Evolutionary conservation across 2,329 filamentous ascomycete species (phyloP).

Genomic region (Ceratocystis eucalypticola): DNA sequence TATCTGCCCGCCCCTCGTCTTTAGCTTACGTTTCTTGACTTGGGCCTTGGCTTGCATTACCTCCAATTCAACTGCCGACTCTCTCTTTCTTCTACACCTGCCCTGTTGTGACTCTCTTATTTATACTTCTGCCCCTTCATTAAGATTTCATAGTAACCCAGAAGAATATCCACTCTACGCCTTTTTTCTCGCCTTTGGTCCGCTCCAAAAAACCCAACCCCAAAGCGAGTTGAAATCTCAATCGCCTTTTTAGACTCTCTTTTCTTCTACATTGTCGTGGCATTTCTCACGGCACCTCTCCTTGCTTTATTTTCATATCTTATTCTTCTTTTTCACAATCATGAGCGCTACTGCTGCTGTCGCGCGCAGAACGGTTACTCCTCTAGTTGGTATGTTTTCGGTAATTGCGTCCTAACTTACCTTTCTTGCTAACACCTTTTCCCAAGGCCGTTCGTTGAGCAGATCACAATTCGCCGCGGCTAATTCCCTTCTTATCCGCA

Average conservation of each 20-base stretch:
- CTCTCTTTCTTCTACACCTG: not conserved
- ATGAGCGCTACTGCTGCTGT: slow-evolving; percentile 18
- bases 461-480: slow-evolving; percentile 19
- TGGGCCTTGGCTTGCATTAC: no score
- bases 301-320: not conserved
- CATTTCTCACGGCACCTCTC: not conserved
- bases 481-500: slow-evolving; percentile 18
- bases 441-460: slow-evolving; percentile 17
- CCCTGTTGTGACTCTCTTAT: not conserved
- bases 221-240: not conserved
- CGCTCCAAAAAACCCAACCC: not conserved
- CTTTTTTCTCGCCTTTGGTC: not conserved
- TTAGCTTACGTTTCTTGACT: no score
- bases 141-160: no score
- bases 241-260: not conserved
- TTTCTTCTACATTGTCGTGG: not conserved
- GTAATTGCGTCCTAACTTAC: not conserved
- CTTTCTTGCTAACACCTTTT: not conserved
- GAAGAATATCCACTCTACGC: no score
- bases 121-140: not conserved
- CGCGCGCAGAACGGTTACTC: slow-evolving; percentile 16
- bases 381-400: slow-evolving; percentile 15
- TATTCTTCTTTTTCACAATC: not conserved
- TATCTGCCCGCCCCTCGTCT: not conserved
- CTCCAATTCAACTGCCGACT: no score